Conservation (phyloP, 208 protist species). For the Phytomonas sp. region DNA sequence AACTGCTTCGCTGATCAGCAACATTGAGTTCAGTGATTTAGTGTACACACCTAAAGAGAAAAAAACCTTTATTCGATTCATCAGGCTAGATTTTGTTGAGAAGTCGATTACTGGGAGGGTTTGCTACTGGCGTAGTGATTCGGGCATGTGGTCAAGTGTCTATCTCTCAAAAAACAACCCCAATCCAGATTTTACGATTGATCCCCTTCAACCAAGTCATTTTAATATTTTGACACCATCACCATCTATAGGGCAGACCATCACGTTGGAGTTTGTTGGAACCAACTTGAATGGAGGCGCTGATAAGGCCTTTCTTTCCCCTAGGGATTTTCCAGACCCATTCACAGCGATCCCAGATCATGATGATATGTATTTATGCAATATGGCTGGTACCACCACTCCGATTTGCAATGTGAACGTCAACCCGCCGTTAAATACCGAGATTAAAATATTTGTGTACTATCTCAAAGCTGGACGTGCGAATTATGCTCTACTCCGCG, state of each 20-base stretch:
- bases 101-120: slow-evolving; percentile 45
- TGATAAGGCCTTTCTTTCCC: slow-evolving; percentile 64
- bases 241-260: slow-evolving; percentile 38
- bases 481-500: slow-evolving; percentile 56
- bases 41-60: slow-evolving; percentile 12
- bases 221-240: slow-evolving; percentile 37
- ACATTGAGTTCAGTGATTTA: slow-evolving; percentile 41
- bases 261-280: slow-evolving; percentile 56
- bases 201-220: slow-evolving; percentile 65
- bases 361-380: slow-evolving; percentile 29
- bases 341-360: slow-evolving; percentile 11
- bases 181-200: slow-evolving; percentile 63
- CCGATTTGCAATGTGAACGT: slow-evolving; percentile 56
- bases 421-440: slow-evolving; percentile 43
- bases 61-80: slow-evolving; percentile 17
- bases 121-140: slow-evolving; percentile 54
- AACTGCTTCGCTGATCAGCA: slow-evolving; percentile 43
- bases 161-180: slow-evolving; percentile 28
- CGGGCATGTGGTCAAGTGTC: slow-evolving; percentile 41
- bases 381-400: slow-evolving; percentile 23
- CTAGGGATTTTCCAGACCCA: slow-evolving; percentile 19
- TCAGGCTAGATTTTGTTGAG: slow-evolving; percentile 51
- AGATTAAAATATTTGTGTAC: slow-evolving; percentile 47
- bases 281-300: slow-evolving; percentile 31
- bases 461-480: slow-evolving; percentile 41